Conservation (phyloP, 371 early-diverging fungal genomes). For the Rhizopus sp. region DNA sequence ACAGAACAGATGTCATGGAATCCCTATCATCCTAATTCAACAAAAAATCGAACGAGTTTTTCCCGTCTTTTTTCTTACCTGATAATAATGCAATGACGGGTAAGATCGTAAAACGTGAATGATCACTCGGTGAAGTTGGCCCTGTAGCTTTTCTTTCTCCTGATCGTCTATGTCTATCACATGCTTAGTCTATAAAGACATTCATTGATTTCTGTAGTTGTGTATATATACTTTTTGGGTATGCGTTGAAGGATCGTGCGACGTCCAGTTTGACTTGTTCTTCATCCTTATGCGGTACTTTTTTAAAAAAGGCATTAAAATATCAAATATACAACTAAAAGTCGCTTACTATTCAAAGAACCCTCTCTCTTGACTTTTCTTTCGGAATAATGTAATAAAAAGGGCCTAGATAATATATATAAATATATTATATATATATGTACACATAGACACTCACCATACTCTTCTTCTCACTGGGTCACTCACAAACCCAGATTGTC, state of each 20-base stretch:
- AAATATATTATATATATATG: neutral
- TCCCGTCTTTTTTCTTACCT: constrained; percentile 35
- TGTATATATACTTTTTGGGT: constrained; percentile 29
- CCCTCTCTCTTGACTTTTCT: neutral
- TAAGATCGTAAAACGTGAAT: constrained; percentile 53
- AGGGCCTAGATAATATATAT: constrained; percentile 40
- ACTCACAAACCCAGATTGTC: constrained; percentile 31
- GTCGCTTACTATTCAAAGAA: neutral
- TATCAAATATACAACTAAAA: constrained; percentile 7
- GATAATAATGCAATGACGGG: constrained; percentile 69
- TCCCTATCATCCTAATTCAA: constrained; percentile 40
- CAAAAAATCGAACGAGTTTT: neutral
- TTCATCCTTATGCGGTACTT: constrained; percentile 51
- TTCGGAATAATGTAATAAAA: constrained; percentile 38
- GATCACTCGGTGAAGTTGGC: constrained; percentile 50
- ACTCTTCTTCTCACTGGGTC: constrained; percentile 38
- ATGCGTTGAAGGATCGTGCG: constrained; percentile 50
- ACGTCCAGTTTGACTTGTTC: constrained; percentile 55
- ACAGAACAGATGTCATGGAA: constrained; percentile 75
- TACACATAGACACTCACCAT: constrained; percentile 44
- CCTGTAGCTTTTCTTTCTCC: constrained; percentile 38
- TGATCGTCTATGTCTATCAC: constrained; percentile 33
- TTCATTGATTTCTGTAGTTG: no score
- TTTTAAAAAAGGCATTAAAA: neutral
- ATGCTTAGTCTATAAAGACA: neutral